phyloP scores from a whole-genome alignment of 208 protist genomes.

The Tritrichomonas musculus region DNA sequence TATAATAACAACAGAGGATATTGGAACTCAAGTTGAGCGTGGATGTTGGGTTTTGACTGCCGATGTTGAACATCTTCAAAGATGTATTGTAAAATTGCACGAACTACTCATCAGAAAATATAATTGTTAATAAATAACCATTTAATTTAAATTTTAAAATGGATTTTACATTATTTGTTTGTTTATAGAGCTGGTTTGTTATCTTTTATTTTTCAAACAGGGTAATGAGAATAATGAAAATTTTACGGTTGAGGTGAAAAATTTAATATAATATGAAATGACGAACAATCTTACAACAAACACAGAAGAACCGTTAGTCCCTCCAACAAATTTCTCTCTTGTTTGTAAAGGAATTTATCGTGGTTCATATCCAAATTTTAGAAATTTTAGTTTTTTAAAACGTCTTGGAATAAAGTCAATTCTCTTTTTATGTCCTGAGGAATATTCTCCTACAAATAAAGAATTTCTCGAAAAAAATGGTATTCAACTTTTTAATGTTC shows the following conservation, averaged over 20 bases:
- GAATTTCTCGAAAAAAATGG: constrained; percentile 43
- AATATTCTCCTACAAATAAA: constrained; percentile 44
- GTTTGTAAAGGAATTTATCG: constrained; percentile 46
- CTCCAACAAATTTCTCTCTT: constrained; percentile 52
- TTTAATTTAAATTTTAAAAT: too few species aligned
- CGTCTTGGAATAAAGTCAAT: constrained; percentile 40
- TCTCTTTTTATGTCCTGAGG: constrained; percentile 49
- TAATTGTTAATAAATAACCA: too few species aligned
- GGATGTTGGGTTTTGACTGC: not conserved
- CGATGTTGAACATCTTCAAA: constrained; percentile 9
- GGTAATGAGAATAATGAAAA: too few species aligned
- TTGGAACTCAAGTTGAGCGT: constrained; percentile 8
- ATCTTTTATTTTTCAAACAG: too few species aligned
- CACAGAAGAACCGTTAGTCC: constrained; percentile 30
- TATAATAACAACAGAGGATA: not conserved
- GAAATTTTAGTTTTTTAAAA: constrained; percentile 47
- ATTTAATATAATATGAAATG: too few species aligned
- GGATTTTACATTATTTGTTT: too few species aligned
- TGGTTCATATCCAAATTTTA: constrained; percentile 44
- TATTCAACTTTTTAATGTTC: constrained; percentile 36
- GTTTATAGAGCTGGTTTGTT: too few species aligned
- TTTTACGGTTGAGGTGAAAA: too few species aligned
- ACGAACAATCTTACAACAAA: not conserved
- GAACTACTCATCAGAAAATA: not conserved
- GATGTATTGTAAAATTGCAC: not conserved